These are phyloP conservation scores for Gypsophila paniculata DNA, from an alignment of 179 eudicot species.

Conservation along the genomic window DNA sequence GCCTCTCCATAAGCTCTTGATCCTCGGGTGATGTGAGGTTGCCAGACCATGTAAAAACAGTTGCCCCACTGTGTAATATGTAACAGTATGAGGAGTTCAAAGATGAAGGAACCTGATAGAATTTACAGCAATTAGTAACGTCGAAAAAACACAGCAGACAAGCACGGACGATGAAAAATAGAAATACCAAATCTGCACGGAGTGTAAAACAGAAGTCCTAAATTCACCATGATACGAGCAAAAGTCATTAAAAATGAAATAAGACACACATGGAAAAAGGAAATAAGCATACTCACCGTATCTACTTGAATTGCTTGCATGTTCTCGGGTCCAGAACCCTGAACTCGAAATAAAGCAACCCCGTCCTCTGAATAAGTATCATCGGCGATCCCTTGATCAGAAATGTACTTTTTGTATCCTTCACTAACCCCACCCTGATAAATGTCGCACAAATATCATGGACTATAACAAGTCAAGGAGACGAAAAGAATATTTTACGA, in stretches of 20 bases:
- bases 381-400: slow-evolving; percentile 69
- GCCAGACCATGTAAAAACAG: slow-evolving; percentile 82
- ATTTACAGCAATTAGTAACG: slow-evolving; percentile 14
- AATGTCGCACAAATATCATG: slow-evolving; percentile 16
- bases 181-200: not conserved
- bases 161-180: not conserved
- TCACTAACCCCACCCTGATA: slow-evolving; percentile 89
- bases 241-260: no score
- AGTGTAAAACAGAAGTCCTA: not conserved
- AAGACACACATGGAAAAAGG: not conserved
- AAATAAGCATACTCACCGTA: slow-evolving; percentile 41
- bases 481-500: not conserved
- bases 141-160: slow-evolving; percentile 18
- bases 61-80: slow-evolving; percentile 78
- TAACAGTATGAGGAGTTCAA: slow-evolving; percentile 85
- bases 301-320: slow-evolving; percentile 99
- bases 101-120: slow-evolving; percentile 77
- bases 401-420: slow-evolving; percentile 71
- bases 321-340: slow-evolving; percentile 96
- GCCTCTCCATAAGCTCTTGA: slow-evolving; percentile 92
- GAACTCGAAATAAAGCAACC: slow-evolving; percentile 80
- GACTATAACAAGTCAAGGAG: not conserved
- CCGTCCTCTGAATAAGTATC: slow-evolving; percentile 76
- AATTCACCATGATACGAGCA: not conserved
- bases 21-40: slow-evolving; percentile 60